These are phyloP conservation scores for Mrakiaceae sp. DNA, from an alignment of 1,284 basidiomycete genomes.

Conservation along the genomic window DNA sequence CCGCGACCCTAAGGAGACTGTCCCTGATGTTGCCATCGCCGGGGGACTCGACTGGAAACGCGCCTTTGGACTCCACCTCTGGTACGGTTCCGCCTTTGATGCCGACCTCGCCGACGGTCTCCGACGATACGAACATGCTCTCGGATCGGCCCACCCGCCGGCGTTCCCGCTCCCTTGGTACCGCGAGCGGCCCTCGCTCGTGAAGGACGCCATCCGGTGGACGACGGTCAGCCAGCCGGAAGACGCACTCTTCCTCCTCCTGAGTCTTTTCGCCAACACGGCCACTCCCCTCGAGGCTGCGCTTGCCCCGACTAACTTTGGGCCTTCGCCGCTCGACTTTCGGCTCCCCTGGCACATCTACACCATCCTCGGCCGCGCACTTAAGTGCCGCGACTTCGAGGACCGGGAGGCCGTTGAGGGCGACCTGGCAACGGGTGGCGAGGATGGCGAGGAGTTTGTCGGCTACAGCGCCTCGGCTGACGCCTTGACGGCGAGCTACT, in stretches of 20 bases:
- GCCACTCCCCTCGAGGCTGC: conserved; percentile 40
- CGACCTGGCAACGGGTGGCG: conserved; percentile 23
- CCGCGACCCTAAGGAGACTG: conserved; percentile 46
- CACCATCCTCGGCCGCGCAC: conserved; percentile 68
- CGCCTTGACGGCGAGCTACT: conserved; percentile 68
- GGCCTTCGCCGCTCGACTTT: conserved; percentile 63
- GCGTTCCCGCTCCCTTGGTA: conserved; percentile 62
- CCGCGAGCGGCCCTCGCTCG: conserved; percentile 35
- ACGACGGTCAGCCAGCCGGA: not conserved
- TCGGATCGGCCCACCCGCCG: conserved; percentile 35
- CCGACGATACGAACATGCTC: conserved; percentile 47
- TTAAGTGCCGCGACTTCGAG: conserved; percentile 70
- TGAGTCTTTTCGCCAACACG: conserved; percentile 57
- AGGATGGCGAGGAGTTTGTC: conserved; percentile 43
- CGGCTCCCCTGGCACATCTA: conserved; percentile 90
- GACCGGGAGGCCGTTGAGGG: conserved; percentile 48
- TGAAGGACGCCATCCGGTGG: conserved; percentile 36
- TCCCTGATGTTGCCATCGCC: conserved; percentile 58
- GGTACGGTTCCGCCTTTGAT: conserved; percentile 72
- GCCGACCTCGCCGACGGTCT: conserved; percentile 60
- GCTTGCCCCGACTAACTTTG: conserved; percentile 58
- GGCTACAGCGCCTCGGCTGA: conserved; percentile 77
- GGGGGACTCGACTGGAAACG: conserved; percentile 88
- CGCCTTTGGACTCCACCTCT: conserved; percentile 78
- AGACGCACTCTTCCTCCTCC: conserved; percentile 46